Evolutionary conservation across 106 monocot species (phyloP).

Genomic region (Chionographis japonica): DNA sequence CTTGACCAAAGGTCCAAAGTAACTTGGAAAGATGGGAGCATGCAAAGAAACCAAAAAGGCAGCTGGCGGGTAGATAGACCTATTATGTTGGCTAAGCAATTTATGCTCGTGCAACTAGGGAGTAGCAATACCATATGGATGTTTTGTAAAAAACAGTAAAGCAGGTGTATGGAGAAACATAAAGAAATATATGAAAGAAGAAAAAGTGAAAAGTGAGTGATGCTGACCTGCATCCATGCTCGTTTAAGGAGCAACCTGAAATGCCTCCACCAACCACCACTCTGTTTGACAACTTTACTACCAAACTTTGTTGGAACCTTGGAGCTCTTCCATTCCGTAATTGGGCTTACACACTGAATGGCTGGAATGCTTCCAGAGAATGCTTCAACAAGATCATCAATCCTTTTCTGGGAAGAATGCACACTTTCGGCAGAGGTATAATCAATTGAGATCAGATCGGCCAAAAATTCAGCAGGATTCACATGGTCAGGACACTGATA

Average conservation of each 20-base stretch:
- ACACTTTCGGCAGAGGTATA: conserved; percentile 85
- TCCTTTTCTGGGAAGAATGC: conserved; percentile 56
- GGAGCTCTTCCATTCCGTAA: conserved; percentile 16
- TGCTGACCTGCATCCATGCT: conserved; percentile 89
- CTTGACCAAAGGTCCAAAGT: too few relatives aligned
- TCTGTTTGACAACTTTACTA: conserved; percentile 44
- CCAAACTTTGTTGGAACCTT: conserved; percentile 23
- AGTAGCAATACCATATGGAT: not conserved
- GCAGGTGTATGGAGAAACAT: too few relatives aligned
- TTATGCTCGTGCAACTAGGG: not conserved
- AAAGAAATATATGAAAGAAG: not conserved
- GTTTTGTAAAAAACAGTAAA: not conserved
- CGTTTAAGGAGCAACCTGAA: conserved; percentile 89
- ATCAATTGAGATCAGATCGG: conserved; percentile 92
- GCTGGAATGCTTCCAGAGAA: conserved; percentile 38
- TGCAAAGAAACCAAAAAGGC: too few relatives aligned
- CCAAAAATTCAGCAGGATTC: conserved; percentile 93
- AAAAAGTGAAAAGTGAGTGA: not conserved
- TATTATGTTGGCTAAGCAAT: too few relatives aligned
- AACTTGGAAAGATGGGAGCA: too few relatives aligned
- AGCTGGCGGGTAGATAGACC: too few relatives aligned
- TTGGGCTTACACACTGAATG: conserved; percentile 31
- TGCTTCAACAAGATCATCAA: conserved; percentile 74
- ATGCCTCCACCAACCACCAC: conserved; percentile 83
- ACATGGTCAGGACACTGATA: conserved; percentile 79